Conservation (phyloP, 2,329 filamentous ascomycete genomes). For the Pseudogymnoascus sp. region DNA sequence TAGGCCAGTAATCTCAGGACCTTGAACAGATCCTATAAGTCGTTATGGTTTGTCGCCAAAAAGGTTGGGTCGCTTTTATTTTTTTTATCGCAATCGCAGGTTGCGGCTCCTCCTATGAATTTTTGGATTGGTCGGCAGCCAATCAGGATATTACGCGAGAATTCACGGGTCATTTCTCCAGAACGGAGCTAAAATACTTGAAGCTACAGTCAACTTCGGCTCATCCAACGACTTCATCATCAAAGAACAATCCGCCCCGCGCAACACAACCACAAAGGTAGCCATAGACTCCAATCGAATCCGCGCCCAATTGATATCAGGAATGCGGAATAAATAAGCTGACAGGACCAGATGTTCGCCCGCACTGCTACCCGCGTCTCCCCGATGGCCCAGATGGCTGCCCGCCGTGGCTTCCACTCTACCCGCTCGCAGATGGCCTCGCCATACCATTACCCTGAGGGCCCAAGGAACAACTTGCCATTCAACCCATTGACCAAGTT, state of each 20-base stretch:
- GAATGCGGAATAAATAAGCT: conserved; percentile 11
- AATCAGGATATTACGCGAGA: conserved; percentile 6
- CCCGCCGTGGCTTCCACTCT: conserved; percentile 89
- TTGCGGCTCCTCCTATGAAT: conserved; percentile 8
- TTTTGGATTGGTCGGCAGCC: conserved; percentile 2
- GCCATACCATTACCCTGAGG: conserved; percentile 98
- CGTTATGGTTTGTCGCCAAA: not conserved
- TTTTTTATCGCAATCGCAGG: conserved; percentile 8
- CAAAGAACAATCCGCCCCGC: conserved; percentile 8
- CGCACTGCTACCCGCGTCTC: conserved; percentile 56
- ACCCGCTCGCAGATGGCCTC: conserved; percentile 78
- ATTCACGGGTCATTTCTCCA: not conserved
- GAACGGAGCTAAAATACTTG: conserved; percentile 6
- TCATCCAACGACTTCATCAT: conserved; percentile 9
- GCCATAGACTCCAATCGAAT: conserved; percentile 2
- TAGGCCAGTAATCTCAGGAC: conserved; percentile 6
- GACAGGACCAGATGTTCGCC: conserved; percentile 64
- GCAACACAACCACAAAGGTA: conserved; percentile 10
- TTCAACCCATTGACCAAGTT: conserved; percentile 91
- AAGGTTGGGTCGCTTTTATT: not conserved
- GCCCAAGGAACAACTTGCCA: conserved; percentile 86
- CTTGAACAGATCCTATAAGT: conserved; percentile 3
- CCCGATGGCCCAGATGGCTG: conserved; percentile 56
- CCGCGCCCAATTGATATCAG: conserved; percentile 33
- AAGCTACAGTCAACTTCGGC: conserved; percentile 9